Evolutionary conservation across 31 red algal species (phyloP), one percentile per base, ranked within the genome.

Genomic region (Bonnemaisonia californica): DNA sequence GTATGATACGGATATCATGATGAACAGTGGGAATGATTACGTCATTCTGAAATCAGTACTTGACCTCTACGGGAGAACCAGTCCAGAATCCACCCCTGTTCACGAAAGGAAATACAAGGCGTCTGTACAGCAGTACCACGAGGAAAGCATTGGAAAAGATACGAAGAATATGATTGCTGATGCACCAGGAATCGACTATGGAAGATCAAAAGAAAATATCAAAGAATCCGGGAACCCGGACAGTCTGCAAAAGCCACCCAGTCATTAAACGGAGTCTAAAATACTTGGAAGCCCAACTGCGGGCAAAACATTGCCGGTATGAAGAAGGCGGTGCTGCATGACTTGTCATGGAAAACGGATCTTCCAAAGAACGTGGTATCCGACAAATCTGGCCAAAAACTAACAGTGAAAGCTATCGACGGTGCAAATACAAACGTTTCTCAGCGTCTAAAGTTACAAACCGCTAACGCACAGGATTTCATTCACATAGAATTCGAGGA

Each of bases 81-180:
- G 19, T 36, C 63, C 28, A n/a, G 63, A 30, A 35, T n/a, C 31
- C 16, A 32, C 22, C n/a, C 63, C 0, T 4, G n/a, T 33, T 23
- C 29, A 68, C n/a, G 63, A 68, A 68, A 36, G 19, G 35, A 68
- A 68, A 4, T 68, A 33, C 19, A 27, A 68, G 35, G 63, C 22
- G 45, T 16, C 45, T 51, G 45, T 51, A 51, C 7, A 7, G 45
- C 45, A 11, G 45, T 11, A 51, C 16, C 45, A 7, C 45, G 16
- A 51, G 45, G 45, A 51, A 51, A 51, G 9, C 9, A 16, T 11
- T 51, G 45, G 9, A 7, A 16, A 7, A 11, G 45, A 51, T 11
- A 16, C 7, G 45, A 51, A 11, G 45, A 51, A 16, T 51, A 51
- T 16, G 16, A 11, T 16, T 7, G 45, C 16, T 11, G 16, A 51